phyloP scores from a whole-genome alignment of 2,329 filamentous ascomycete genomes.

The Allantophomopsis lycopodina region DNA sequence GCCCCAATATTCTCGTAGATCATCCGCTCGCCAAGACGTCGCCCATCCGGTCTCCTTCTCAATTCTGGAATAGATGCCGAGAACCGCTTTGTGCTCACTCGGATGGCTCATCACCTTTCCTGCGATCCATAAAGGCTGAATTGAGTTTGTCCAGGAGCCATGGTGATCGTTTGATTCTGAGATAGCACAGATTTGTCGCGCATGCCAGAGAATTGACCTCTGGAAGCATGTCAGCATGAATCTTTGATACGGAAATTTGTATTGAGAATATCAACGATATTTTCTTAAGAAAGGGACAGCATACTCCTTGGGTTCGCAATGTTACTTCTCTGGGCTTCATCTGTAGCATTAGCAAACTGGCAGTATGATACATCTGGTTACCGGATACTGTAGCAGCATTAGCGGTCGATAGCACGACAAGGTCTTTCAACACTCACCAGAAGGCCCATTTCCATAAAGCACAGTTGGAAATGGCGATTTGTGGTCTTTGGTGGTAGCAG shows the following conservation, averaged over 20 bases:
- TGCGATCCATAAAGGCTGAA: conserved; percentile 42
- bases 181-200: conserved; percentile 38
- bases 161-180: conserved; percentile 39
- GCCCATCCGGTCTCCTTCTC: conserved; percentile 38
- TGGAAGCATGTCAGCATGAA: not conserved
- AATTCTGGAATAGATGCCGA: conserved; percentile 30
- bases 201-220: conserved; percentile 36
- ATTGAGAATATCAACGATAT: too few relatives aligned
- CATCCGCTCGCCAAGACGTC: conserved; percentile 36
- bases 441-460: conserved; percentile 4
- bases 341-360: conserved; percentile 35
- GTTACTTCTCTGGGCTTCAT: conserved; percentile 20
- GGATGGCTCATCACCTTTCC: conserved; percentile 37
- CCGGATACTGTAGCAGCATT: conserved; percentile 32
- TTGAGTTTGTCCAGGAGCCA: conserved; percentile 41
- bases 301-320: too few relatives aligned
- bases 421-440: not conserved
- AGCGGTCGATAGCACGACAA: not conserved
- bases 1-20: conserved; percentile 37
- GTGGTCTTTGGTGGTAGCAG: conserved; percentile 14
- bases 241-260: too few relatives aligned
- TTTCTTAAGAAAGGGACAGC: too few relatives aligned
- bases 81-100: conserved; percentile 24
- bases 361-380: conserved; percentile 42
- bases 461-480: conserved; percentile 15